A percentile compares a stretch with the other conserved stretches of the same genome.
phyloP scores from a whole-genome alignment of 2,329 filamentous ascomycete species.

The Penicillium brevicompactum region DNA sequence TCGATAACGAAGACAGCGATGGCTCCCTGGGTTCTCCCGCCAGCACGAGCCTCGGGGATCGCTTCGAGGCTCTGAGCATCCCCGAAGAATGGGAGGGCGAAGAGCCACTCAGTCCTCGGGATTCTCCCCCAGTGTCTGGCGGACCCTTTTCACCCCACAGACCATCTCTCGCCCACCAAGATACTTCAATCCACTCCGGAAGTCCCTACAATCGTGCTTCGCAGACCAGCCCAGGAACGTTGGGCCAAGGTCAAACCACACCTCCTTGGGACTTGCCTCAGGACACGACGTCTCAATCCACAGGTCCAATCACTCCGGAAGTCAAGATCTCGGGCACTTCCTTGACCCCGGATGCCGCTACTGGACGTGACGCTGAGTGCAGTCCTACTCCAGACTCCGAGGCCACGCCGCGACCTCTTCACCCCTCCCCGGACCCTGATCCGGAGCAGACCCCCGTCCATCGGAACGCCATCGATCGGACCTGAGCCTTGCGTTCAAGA shows the following conservation, averaged over 20 bases:
- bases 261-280: constrained; percentile 29
- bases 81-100: constrained; percentile 38
- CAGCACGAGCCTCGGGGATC: constrained; percentile 32
- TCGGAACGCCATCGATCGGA: constrained; percentile 25
- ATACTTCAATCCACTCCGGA: constrained; percentile 25
- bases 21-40: constrained; percentile 26
- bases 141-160: constrained; percentile 5
- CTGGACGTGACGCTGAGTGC: constrained; percentile 20
- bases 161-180: constrained; percentile 19
- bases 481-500: constrained; percentile 8
- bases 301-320: constrained; percentile 26
- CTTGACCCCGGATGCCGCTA: constrained; percentile 9
- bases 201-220: constrained; percentile 1
- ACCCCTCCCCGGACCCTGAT: constrained; percentile 31
- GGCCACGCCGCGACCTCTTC: constrained; percentile 36
- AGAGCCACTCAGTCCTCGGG: constrained; percentile 28
- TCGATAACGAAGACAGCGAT: constrained; percentile 24
- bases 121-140: constrained; percentile 16
- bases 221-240: constrained; percentile 11
- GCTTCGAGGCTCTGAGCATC: constrained; percentile 37
- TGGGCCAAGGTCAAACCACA: constrained; percentile 32
- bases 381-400: constrained; percentile 32
- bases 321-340: constrained; percentile 11
- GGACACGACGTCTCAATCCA: constrained; percentile 10
- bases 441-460: constrained; percentile 29